Evolutionary conservation across 73 alveolate species (phyloP).

Genomic region (Paraurostyla sp.): DNA sequence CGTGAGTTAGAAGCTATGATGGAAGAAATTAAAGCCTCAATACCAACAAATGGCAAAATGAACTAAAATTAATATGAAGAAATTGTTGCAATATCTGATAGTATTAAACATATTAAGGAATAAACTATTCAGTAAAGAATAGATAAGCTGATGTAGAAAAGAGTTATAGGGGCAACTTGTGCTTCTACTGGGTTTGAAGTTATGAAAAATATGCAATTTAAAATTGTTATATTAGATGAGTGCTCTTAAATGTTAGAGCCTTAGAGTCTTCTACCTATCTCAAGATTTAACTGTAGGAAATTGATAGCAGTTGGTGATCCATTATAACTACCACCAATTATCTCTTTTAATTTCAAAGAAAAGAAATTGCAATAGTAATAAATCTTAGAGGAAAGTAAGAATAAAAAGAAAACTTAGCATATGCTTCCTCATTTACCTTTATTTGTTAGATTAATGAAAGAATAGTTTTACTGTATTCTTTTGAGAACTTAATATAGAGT

Average conservation of each 20-base stretch:
- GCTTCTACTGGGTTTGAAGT: constrained; percentile 78
- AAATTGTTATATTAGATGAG: constrained; percentile 74
- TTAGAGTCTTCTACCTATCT: constrained; percentile 66
- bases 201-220: constrained; percentile 55
- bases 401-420: neutral
- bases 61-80: constrained; percentile 25
- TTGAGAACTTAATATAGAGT: constrained; percentile 73
- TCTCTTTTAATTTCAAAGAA: constrained; percentile 61
- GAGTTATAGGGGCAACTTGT: constrained; percentile 76
- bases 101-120: constrained; percentile 35
- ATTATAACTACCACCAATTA: constrained; percentile 76
- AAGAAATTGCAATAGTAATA: constrained; percentile 18
- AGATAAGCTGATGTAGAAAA: neutral
- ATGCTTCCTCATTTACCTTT: constrained; percentile 61
- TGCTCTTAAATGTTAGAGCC: constrained; percentile 81
- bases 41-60: neutral
- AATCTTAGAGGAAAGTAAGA: constrained; percentile 32
- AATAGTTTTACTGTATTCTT: constrained; percentile 42
- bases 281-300: constrained; percentile 69
- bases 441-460: constrained; percentile 66
- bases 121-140: constrained; percentile 41
- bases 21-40: constrained; percentile 38
- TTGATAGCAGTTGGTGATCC: constrained; percentile 80
- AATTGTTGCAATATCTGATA: constrained; percentile 11
- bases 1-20: constrained; percentile 63